Evolutionary conservation across 2,329 filamentous ascomycete species (phyloP), one percentile per base, ranked within the genome.

Genomic region (Leptographium galeiforme): DNA sequence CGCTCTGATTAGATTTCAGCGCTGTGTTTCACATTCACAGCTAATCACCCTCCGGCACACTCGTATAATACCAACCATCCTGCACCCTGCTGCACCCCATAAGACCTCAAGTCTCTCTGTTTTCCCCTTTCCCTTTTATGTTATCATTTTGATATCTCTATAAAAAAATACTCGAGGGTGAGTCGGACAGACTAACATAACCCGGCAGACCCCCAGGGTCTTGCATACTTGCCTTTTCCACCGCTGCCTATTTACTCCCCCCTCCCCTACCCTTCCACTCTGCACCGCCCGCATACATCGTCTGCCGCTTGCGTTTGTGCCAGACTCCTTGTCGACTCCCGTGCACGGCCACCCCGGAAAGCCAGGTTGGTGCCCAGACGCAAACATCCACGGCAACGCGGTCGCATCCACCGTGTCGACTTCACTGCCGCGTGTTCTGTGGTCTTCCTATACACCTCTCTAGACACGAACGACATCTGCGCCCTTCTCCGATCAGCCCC

Each of bases 1-100:
- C n/a, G n/a, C n/a, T 40, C 51, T 56, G 54, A 52, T 52, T 57
- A 54, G 56, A 50, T 48, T 32, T 18, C 52, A 55, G 50, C 47
- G 19, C 50, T 54, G 34, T 54, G 57, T 59, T 59, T 59, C 57
- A 59, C 50, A 55, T 55, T 56, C 46, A 45, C 48, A 56, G 32
- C 53, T 49, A 52, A 50, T 41, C 53, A 53, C 57, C 25, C 25
- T 18, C 46, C 56, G 54, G 56, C 54, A 57, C 55, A 55, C 50
- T 47, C 52, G 34, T 53, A 47, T 49, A 49, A 49, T 32, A 49
- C 19, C 48, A 56, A 49, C 19, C 48, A 56, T 56, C 54, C 54
- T 43, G 43, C 51, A 45, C 54, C 45, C 51, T 53, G 46, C 50
- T 55, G 48, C 43, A 53, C 50, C 40, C 48, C 50, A 34, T 41